Evolutionary conservation across 2,329 filamentous ascomycete species (phyloP).

Genomic region (Penicillium brasilianum): DNA sequence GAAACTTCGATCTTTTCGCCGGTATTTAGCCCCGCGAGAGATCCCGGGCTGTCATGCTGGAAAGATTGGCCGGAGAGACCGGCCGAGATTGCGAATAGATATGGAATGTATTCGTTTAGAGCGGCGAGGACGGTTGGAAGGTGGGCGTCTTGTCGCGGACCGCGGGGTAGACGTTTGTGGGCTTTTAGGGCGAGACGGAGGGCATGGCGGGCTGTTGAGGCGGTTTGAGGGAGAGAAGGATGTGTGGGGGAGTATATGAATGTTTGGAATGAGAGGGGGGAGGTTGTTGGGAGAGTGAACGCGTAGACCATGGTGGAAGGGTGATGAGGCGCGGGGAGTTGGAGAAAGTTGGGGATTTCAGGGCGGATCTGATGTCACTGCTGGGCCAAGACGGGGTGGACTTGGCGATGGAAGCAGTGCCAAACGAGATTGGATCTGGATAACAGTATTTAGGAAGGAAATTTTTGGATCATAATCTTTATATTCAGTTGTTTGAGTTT

Average conservation of each 20-base stretch:
- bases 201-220: slow-evolving; percentile 82
- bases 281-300: slow-evolving; percentile 87
- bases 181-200: slow-evolving; percentile 83
- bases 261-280: slow-evolving; percentile 78
- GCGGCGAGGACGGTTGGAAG: slow-evolving; percentile 72
- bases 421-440: neutral
- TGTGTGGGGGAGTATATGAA: slow-evolving; percentile 80
- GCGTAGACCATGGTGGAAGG: slow-evolving; percentile 77
- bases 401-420: neutral
- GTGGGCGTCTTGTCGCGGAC: slow-evolving; percentile 69
- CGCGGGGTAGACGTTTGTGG: slow-evolving; percentile 80
- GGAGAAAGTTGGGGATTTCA: slow-evolving; percentile 17
- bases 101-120: slow-evolving; percentile 79
- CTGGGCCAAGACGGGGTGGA: slow-evolving; percentile 8
- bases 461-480: no score
- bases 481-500: no score
- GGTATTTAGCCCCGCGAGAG: slow-evolving; percentile 11
- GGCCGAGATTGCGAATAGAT: slow-evolving; percentile 76
- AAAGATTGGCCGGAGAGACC: slow-evolving; percentile 57
- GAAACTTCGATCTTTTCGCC: slow-evolving; percentile 71
- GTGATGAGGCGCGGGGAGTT: slow-evolving; percentile 15
- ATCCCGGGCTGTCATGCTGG: slow-evolving; percentile 22
- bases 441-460: neutral
- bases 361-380: slow-evolving; percentile 18
- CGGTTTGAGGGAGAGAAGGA: slow-evolving; percentile 81